These are phyloP conservation scores for Dichomitus squalens DNA, from an alignment of 1,284 basidiomycete species.

Conservation along the genomic window DNA sequence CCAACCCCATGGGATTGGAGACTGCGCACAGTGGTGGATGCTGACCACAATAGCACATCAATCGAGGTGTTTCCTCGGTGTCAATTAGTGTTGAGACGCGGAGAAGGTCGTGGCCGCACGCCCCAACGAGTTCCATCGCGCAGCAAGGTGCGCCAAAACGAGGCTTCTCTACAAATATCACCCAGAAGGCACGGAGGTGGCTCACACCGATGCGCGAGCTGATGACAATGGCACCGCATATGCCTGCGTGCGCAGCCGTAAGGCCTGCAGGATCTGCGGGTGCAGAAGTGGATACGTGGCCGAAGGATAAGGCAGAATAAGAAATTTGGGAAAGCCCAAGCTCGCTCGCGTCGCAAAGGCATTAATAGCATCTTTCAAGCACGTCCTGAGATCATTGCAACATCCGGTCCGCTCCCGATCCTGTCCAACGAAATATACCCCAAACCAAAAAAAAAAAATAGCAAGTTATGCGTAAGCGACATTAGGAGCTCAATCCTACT, in stretches of 20 bases:
- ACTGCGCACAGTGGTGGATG: slow-evolving; percentile 6
- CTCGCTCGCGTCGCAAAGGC: too few species aligned
- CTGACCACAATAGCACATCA: not conserved
- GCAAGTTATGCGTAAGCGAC: not conserved
- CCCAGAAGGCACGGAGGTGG: too few species aligned
- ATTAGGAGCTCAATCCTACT: not conserved
- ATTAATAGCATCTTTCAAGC: not conserved
- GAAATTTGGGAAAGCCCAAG: too few species aligned
- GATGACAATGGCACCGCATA: too few species aligned
- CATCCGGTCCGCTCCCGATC: not conserved
- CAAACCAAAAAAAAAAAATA: not conserved
- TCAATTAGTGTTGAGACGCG: not conserved
- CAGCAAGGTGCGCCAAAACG: not conserved
- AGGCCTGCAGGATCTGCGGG: too few species aligned
- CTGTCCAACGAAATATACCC: not conserved
- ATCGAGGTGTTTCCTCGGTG: not conserved
- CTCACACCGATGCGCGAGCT: too few species aligned
- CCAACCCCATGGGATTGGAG: slow-evolving; percentile 17
- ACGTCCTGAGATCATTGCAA: not conserved
- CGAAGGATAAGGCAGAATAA: not conserved
- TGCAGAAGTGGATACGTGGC: not conserved
- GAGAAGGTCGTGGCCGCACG: not conserved
- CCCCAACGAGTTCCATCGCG: not conserved
- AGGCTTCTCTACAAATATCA: too few species aligned
- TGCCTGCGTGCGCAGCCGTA: not conserved